These are phyloP conservation scores for Colletotrichum filicis DNA, from an alignment of 2,329 filamentous ascomycete species.

Conservation along the genomic window DNA sequence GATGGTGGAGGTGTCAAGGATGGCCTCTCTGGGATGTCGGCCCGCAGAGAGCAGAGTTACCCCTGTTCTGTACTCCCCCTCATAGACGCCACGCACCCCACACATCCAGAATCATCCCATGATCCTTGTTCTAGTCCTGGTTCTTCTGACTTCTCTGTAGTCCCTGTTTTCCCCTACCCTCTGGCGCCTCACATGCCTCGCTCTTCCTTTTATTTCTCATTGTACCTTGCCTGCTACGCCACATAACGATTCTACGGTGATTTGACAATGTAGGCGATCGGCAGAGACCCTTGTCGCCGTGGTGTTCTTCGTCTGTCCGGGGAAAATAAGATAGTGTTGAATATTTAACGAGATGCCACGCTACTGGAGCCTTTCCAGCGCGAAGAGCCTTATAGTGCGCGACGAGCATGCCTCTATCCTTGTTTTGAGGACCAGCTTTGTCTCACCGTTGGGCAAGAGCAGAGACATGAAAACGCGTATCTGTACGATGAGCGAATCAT, in stretches of 20 bases:
- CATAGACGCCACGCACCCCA: constrained; percentile 3
- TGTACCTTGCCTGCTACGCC: background rate
- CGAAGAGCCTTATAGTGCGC: background rate
- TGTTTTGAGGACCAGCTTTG: background rate
- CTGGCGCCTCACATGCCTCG: background rate
- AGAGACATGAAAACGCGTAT: background rate
- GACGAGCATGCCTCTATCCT: background rate
- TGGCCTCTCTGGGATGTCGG: constrained; percentile 49
- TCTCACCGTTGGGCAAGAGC: background rate
- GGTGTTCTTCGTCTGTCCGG: background rate
- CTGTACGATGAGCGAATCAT: background rate
- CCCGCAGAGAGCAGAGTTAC: constrained; percentile 37
- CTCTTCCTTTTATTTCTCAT: background rate
- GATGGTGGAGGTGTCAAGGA: constrained; percentile 35
- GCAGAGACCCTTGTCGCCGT: background rate
- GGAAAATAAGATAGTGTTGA: background rate
- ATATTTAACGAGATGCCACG: background rate
- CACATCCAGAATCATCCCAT: constrained; percentile 7
- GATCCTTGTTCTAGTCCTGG: background rate
- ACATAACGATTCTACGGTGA: background rate
- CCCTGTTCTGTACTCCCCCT: background rate
- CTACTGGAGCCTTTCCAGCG: background rate
- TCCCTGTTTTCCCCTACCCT: background rate
- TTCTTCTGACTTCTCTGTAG: background rate
- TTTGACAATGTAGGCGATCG: background rate